Evolutionary conservation across 495 filamentous ascomycete species (phyloP), one percentile per base, ranked within the genome.

Genomic region (Lasiosphaeria miniovina): DNA sequence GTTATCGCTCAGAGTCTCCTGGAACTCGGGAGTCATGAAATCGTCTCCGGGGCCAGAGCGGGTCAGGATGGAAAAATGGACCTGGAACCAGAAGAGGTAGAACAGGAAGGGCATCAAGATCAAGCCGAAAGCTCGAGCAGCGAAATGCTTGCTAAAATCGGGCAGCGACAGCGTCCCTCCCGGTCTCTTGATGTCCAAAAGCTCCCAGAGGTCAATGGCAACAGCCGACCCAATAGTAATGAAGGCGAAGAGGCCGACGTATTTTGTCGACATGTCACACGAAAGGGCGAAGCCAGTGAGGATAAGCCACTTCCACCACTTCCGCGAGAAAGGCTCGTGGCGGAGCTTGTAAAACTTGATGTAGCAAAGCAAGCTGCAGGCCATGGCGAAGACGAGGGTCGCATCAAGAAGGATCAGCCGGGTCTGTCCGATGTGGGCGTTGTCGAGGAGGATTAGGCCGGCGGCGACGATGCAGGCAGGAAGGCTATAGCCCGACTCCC

Each of bases 271-370:
- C 65, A 98, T 98, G 69, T 96, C 95, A 73, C 94, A 97, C 68
- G 91, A 96, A 68, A 98, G 81, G 50, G 88, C 86, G 68, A 98
- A 90, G 49, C 94, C 94, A 14, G 94, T 98, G 66, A 98, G 75
- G 53, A 98, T 85, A 36, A 98, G 82, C 94, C 94, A 98, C 74
- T 98, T 98, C 94, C 94, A 98, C 94, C 94, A 98, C 71, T 98
- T 98, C 52, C 91, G 85, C 14, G 86, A 82, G 69, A 98, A 98
- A 4, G 94, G 83, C 56, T 88, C 82, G 66, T 97, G 91, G 54
- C 94, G 85, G 61, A 95, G 76, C 82, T 98, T 99, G 80, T 97
- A 97, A 80, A 99, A 99, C 46, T 91, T 90, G 68, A 99, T 86
- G 74, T 99, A 98, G 78, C 83, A 90, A 52, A 97, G 81, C 49